Conservation (phyloP, 2,329 filamentous ascomycete genomes). For the Aspergillus amoenus region DNA sequence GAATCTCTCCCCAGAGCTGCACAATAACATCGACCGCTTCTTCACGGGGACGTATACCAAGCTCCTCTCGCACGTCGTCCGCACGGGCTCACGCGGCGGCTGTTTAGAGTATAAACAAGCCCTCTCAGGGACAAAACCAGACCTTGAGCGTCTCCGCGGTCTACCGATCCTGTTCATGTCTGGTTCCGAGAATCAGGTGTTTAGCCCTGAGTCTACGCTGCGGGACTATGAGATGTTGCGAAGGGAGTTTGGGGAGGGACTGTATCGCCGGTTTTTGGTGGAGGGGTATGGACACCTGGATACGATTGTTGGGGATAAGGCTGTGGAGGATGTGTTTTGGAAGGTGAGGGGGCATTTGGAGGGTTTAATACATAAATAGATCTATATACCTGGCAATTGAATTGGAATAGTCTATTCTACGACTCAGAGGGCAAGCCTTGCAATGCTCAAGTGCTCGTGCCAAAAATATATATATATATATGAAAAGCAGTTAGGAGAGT, state of each 20-base stretch:
- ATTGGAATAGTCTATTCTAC: too few relatives aligned
- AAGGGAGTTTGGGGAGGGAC: slow-evolving; percentile 17
- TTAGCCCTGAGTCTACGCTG: slow-evolving; percentile 23
- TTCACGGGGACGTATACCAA: slow-evolving; percentile 31
- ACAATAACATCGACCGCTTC: slow-evolving; percentile 26
- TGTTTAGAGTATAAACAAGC: slow-evolving; percentile 1
- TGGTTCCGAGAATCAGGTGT: slow-evolving; percentile 27
- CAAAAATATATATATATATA: too few relatives aligned
- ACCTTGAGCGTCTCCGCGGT: slow-evolving; percentile 12
- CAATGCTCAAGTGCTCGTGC: too few relatives aligned
- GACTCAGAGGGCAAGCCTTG: too few relatives aligned
- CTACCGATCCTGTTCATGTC: slow-evolving; percentile 27
- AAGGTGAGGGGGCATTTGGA: not conserved
- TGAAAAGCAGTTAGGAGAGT: too few relatives aligned
- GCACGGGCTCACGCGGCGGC: slow-evolving; percentile 14
- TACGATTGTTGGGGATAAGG: slow-evolving; percentile 23
- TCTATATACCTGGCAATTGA: too few relatives aligned
- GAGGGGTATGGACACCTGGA: slow-evolving; percentile 29
- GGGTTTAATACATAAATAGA: too few relatives aligned
- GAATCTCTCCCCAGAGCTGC: slow-evolving; percentile 34
- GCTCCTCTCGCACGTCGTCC: slow-evolving; percentile 29
- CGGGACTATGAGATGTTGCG: slow-evolving; percentile 24
- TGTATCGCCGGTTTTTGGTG: slow-evolving; percentile 21
- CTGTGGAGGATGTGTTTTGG: slow-evolving; percentile 20
- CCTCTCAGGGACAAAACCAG: slow-evolving; percentile 5